These are phyloP conservation scores for Obelidium mucronatum DNA, from an alignment of 192 early-diverging fungal genomes.

Conservation along the genomic window DNA sequence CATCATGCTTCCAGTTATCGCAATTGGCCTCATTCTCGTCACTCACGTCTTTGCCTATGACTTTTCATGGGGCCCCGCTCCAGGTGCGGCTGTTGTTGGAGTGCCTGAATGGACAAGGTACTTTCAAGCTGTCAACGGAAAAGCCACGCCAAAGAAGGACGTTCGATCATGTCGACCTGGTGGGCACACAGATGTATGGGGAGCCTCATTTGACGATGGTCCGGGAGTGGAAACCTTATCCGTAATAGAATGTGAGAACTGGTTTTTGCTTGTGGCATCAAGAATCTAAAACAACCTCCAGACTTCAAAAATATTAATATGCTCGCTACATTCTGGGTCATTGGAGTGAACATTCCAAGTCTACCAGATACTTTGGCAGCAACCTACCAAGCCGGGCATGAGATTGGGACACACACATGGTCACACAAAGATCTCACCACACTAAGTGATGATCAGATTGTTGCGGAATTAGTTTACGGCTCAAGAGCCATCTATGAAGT, in stretches of 20 bases:
- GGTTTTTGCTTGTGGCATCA: background rate
- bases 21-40: background rate
- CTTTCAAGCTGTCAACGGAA: background rate
- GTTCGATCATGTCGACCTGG: background rate
- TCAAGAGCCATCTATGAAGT: constrained; percentile 43
- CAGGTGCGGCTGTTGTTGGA: background rate
- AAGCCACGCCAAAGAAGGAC: background rate
- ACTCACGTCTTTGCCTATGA: background rate
- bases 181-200: background rate
- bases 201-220: background rate
- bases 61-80: background rate
- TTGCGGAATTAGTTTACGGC: constrained; percentile 74
- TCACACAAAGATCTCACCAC: constrained; percentile 65
- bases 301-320: background rate
- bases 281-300: background rate
- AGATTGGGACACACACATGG: constrained; percentile 56
- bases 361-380: constrained; percentile 20
- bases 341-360: constrained; percentile 15
- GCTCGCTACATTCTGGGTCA: constrained; percentile 42
- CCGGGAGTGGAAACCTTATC: background rate
- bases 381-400: constrained; percentile 27
- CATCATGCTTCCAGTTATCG: too few relatives aligned
- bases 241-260: background rate
- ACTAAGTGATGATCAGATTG: constrained; percentile 70
- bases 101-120: background rate